Evolutionary conservation across 495 filamentous ascomycete genomes (phyloP), one percentile per base, ranked within the genome.

Genomic region (Podospora fimiseda): DNA sequence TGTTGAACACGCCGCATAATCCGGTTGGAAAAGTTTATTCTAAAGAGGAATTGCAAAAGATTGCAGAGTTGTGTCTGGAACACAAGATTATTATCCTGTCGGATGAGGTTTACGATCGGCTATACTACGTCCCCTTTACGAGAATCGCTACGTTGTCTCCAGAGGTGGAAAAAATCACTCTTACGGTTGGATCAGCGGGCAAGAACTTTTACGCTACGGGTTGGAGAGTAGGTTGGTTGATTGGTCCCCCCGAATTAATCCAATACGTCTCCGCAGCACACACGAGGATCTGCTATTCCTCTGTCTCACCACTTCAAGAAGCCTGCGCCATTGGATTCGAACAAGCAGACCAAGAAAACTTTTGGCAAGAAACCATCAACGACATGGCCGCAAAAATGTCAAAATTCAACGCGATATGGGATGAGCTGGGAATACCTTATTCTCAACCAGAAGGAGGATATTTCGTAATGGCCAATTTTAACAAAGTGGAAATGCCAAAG

Each of bases 131-230:
- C 9, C 90, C 92, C 0, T 98, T 96, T 64, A 96, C 91, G 13
- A 80, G 93, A 58, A 87, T 95, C 52, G 90, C 85, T 9, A 95
- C 91, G 0, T 71, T 98, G 18, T 92, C 88, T 0, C 87, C 88
- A 0, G 89, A 95, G 61, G 83, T 96, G 37, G 89, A 86, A 51
- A 81, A 82, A 51, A 80, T 90, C 33, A 98, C 93, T 15, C 71
- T 98, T 30, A 96, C 92, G 2, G 93, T 96, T 38, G 92, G 94
- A 23, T 94, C 88, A 2, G 93, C 89, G 4, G 93, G 93, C 52
- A 98, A 98, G 74, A 94, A 93, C 69, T 98, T 98, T 72, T 97
- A 98, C 60, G 87, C 86, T 43, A 98, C 93, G 0, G 93, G 93
- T 36, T 98, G 93, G 93, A 83, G 93, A 48, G 94, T 97, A 2